Base-by-base conservation (phyloP, 768 basidiomycete species). In the Russula vinacea region DNA sequence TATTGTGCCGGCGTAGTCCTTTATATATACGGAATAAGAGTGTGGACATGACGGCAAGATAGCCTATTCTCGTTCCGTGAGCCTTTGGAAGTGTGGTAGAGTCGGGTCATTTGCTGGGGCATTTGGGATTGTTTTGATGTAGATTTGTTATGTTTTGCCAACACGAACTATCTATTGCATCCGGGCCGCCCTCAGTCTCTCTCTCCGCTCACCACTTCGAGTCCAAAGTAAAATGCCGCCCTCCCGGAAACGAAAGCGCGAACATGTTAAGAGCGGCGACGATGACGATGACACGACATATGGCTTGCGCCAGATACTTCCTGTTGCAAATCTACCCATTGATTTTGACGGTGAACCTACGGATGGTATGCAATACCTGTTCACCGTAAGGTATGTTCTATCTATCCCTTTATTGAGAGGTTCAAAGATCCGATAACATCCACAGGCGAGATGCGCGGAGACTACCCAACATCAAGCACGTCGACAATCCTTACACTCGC, bases 311-410 rank as follows among this genome's bases (percentile, higher is more conserved):
- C 90, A 91, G 74, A 88, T 83, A 29, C 79, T 93, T 3, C 91
- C 91, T 19, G 88, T 93, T n/a, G 90, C 91, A 22, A 81, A 85
- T 70, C 80, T 93, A 56, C 88, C 90, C n/a, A 71, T 76, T 22
- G 79, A 87, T 70, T 93, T 88, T 71, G 75, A 83, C 67, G 83
- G 78, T 29, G 81, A 80, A 55, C 90, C 91, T 0, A 73, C 74
- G 69, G 87, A 92, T 74, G 91, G 91, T 2, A 68, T 88, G 80
- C 81, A 92, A 69, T 92, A 93, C 73, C 78, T 93, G 49, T 92
- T 92, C 74, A 84, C 84, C 56, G 91, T 92, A 49, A 82, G 91
- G 91, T 90, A 71, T 57, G 77, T 68, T 56, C 65, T 11, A 26
- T 45, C 47, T 14, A 37, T 49, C 50, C 2, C 57, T 62, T 62